Evolutionary conservation across 2,329 filamentous ascomycete species (phyloP).

Genomic region (Ophiostoma quercus): DNA sequence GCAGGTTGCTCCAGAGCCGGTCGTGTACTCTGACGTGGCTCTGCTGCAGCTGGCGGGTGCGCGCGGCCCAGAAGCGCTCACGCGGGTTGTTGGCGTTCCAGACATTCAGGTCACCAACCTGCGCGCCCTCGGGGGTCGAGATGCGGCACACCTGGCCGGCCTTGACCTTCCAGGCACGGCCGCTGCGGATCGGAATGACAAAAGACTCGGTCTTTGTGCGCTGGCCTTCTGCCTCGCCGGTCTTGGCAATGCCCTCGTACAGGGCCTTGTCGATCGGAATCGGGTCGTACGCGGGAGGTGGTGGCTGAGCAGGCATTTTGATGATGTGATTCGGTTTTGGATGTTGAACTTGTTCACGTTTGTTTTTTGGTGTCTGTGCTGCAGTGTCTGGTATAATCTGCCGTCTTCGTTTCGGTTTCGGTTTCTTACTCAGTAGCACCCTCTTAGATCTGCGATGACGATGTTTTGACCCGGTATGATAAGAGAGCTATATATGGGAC

Average conservation of each 20-base stretch:
- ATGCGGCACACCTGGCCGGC: conserved; percentile 66
- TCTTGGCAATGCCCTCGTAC: conserved; percentile 15
- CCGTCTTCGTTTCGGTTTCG: not conserved
- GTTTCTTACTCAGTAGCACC: too few species aligned
- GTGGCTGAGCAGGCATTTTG: conserved; percentile 12
- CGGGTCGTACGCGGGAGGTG: conserved; percentile 16
- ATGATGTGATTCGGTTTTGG: not conserved
- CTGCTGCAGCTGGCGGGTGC: conserved; percentile 72
- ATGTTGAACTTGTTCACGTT: not conserved
- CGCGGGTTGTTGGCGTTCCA: conserved; percentile 73
- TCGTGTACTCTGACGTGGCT: conserved; percentile 68
- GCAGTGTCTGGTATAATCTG: not conserved
- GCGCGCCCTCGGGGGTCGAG: conserved; percentile 69
- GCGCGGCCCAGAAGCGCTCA: conserved; percentile 75
- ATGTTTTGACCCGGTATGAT: not conserved
- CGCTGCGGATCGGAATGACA: conserved; percentile 66
- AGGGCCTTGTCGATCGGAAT: conserved; percentile 12
- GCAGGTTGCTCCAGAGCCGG: conserved; percentile 70
- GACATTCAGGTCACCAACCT: conserved; percentile 80
- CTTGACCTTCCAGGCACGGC: conserved; percentile 65
- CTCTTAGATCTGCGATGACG: not conserved
- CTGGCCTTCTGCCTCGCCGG: not conserved
- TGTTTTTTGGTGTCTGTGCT: not conserved
- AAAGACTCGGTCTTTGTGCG: conserved; percentile 36
- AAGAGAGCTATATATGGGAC: not conserved